Evolutionary conservation across 2,329 filamentous ascomycete genomes (phyloP).

Genomic region (Beauveria brongniartii): DNA sequence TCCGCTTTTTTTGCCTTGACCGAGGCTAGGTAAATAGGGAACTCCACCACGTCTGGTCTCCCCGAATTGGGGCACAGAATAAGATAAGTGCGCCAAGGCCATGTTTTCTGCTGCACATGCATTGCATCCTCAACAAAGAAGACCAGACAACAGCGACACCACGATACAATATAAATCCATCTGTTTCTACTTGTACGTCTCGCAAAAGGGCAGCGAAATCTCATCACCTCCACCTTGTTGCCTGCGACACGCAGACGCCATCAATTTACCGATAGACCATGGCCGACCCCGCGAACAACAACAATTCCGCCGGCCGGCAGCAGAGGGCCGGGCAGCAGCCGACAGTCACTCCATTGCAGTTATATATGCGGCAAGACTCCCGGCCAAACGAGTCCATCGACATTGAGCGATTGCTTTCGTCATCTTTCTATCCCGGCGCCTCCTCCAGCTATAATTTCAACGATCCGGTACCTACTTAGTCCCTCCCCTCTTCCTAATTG

Average conservation of each 20-base stretch:
- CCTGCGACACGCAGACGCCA: not conserved
- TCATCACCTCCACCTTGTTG: not conserved
- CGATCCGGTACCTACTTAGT: not conserved
- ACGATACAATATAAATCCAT: not conserved
- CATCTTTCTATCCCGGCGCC: slow-evolving; percentile 3
- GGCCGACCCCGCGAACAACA: not conserved
- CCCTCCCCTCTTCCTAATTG: not conserved
- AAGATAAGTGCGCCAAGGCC: not conserved
- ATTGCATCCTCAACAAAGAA: not conserved
- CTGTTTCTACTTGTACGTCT: not conserved
- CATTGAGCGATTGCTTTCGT: slow-evolving; percentile 6
- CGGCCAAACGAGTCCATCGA: not conserved
- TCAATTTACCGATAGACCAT: not conserved
- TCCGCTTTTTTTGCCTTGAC: not conserved
- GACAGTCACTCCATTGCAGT: not conserved
- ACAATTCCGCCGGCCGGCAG: not conserved
- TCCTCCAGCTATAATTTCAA: not conserved
- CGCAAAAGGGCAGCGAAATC: not conserved
- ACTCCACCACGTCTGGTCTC: not conserved
- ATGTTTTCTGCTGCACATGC: not conserved
- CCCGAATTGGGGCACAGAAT: not conserved
- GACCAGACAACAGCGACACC: not conserved
- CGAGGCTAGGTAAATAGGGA: slow-evolving; percentile 2
- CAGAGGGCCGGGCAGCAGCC: not conserved
- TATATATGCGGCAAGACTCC: not conserved